Conservation (phyloP, 495 filamentous ascomycete genomes). For the Trypethelium eluteriae region DNA sequence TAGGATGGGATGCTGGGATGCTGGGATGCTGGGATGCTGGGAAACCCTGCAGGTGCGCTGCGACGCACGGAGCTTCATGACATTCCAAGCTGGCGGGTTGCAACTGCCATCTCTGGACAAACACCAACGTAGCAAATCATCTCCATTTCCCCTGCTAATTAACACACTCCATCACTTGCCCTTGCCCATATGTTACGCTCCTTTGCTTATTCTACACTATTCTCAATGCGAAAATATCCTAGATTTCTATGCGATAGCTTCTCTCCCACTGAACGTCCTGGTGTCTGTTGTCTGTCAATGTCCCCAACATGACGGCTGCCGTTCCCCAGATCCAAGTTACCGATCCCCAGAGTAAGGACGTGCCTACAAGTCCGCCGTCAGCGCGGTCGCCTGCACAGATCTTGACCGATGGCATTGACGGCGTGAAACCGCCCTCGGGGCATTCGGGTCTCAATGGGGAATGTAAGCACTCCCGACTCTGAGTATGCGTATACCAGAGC, state of each 20-base stretch:
- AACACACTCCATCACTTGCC: not conserved
- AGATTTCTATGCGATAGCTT: not conserved
- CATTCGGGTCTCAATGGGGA: not conserved
- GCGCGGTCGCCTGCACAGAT: slow-evolving; percentile 24
- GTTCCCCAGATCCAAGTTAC: slow-evolving; percentile 40
- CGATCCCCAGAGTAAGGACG: slow-evolving; percentile 32
- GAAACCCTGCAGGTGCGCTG: too few relatives aligned
- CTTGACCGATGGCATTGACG: not conserved
- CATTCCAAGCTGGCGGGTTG: not conserved
- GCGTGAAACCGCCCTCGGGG: not conserved
- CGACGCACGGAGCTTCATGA: slow-evolving; percentile 24
- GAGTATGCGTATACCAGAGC: not conserved
- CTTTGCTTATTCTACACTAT: not conserved
- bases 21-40: too few relatives aligned
- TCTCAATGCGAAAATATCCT: not conserved
- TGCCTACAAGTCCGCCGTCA: slow-evolving; percentile 15
- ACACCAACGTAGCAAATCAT: not conserved
- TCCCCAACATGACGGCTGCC: slow-evolving; percentile 37
- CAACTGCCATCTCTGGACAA: not conserved
- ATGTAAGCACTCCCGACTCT: not conserved
- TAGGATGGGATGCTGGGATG: too few relatives aligned
- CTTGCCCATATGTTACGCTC: not conserved
- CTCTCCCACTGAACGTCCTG: not conserved
- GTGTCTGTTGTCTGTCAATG: not conserved
- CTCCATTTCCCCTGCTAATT: not conserved